These are phyloP conservation scores for Fusarium euwallaceae DNA, from an alignment of 2,329 filamentous ascomycete genomes.

Conservation along the genomic window DNA sequence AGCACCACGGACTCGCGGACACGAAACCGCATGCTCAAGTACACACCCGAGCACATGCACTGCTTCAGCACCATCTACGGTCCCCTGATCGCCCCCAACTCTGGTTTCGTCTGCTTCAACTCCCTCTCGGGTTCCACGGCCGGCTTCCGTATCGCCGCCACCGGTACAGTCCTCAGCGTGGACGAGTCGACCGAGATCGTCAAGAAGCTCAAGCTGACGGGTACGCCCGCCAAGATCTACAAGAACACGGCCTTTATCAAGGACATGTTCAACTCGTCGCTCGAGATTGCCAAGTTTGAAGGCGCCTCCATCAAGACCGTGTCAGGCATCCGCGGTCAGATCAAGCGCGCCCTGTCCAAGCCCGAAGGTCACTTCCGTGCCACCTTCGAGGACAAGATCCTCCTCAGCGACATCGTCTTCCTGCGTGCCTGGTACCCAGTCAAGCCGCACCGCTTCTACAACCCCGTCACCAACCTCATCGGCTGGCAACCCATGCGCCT, in stretches of 20 bases:
- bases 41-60: conserved; percentile 99
- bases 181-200: conserved; percentile 98
- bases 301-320: conserved; percentile 96
- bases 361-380: conserved; percentile 96
- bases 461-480: conserved; percentile 92
- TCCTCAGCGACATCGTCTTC: conserved; percentile 97
- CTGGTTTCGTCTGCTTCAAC: conserved; percentile 94
- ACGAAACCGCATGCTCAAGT: conserved; percentile 97
- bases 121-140: conserved; percentile 86
- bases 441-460: conserved; percentile 96
- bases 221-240: conserved; percentile 96
- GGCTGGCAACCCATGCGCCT: conserved; percentile 95
- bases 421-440: conserved; percentile 96
- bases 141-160: conserved; percentile 94
- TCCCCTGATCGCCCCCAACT: conserved; percentile 94
- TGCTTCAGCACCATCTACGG: conserved; percentile 97
- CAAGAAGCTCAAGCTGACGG: conserved; percentile 98
- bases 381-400: conserved; percentile 98
- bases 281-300: conserved; percentile 99
- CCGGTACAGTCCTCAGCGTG: conserved; percentile 91
- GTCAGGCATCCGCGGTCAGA: conserved; percentile 93
- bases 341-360: conserved; percentile 93
- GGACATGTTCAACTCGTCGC: conserved; percentile 94
- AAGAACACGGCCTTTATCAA: conserved; percentile 99
- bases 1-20: conserved; percentile 94